Conservation (phyloP, 352 stramenopile species). For the Hyaloperonospora arabidopsidis region DNA sequence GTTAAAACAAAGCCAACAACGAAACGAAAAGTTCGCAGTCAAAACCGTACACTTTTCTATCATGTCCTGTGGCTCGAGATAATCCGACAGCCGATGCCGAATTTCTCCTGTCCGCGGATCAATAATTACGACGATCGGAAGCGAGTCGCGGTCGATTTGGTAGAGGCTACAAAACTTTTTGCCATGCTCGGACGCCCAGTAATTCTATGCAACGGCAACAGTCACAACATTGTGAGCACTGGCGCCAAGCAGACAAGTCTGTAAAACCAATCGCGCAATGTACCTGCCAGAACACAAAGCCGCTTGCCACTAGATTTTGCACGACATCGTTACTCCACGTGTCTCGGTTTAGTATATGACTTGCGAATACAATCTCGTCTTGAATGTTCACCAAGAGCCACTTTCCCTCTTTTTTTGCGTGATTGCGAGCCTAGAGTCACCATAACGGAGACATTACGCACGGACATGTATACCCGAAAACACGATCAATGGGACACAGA, state of each 20-base stretch:
- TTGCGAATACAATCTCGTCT: constrained; percentile 90
- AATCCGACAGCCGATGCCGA: constrained; percentile 55
- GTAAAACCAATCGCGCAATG: constrained; percentile 1
- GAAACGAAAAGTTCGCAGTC: neutral
- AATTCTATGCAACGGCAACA: constrained; percentile 36
- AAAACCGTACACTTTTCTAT: constrained; percentile 61
- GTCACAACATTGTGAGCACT: neutral
- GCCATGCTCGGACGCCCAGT: constrained; percentile 67
- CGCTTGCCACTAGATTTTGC: constrained; percentile 89
- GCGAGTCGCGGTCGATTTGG: constrained; percentile 55
- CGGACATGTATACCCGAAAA: too few relatives aligned
- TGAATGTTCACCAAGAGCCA: constrained; percentile 94
- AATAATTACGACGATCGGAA: constrained; percentile 71
- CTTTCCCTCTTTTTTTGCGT: constrained; percentile 81
- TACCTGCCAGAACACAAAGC: constrained; percentile 94
- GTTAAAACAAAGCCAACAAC: neutral
- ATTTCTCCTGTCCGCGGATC: constrained; percentile 71
- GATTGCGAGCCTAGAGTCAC: constrained; percentile 38
- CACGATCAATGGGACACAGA: neutral
- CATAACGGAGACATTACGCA: constrained; percentile 1
- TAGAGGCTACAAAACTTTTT: constrained; percentile 82
- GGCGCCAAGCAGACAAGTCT: neutral
- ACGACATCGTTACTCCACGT: constrained; percentile 93
- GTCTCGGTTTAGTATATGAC: constrained; percentile 93
- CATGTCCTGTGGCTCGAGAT: constrained; percentile 58